A percentile compares a stretch with the other conserved stretches of the same genome.
Conservation (phyloP, 1,139 yeast genomes). For the Hyphopichia wangnamkhiaoensis region DNA sequence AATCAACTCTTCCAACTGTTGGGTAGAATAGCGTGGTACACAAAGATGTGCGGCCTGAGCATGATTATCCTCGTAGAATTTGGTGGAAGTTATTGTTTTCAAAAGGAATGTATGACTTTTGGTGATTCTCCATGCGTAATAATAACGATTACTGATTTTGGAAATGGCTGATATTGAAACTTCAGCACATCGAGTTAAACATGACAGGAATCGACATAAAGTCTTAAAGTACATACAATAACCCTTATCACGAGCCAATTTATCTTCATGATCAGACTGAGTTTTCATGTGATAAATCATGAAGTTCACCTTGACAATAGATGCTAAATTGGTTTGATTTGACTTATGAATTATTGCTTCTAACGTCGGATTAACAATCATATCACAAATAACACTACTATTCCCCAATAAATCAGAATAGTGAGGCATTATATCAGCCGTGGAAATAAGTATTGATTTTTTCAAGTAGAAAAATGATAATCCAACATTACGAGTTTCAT, state of each 20-base stretch:
- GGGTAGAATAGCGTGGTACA: constrained; percentile 16
- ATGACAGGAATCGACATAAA: constrained; percentile 30
- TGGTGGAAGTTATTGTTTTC: constrained; percentile 26
- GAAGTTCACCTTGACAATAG: constrained; percentile 31
- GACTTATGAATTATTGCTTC: constrained; percentile 42
- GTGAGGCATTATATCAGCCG: constrained; percentile 41
- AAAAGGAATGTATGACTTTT: constrained; percentile 41
- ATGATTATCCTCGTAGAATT: constrained; percentile 30
- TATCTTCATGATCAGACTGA: constrained; percentile 18
- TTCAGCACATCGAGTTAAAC: constrained; percentile 37
- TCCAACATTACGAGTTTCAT: constrained; percentile 29
- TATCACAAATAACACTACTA: constrained; percentile 36
- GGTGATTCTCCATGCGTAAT: constrained; percentile 47
- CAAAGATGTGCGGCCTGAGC: constrained; percentile 11
- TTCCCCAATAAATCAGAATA: constrained; percentile 35
- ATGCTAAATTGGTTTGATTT: constrained; percentile 33
- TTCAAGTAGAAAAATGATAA: constrained; percentile 37
- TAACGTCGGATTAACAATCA: constrained; percentile 43
- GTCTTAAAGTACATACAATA: constrained; percentile 22
- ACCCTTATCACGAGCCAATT: constrained; percentile 15
- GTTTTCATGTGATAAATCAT: constrained; percentile 17
- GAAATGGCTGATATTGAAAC: constrained; percentile 37
- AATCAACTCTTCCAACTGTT: constrained; percentile 31
- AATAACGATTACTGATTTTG: constrained; percentile 44
- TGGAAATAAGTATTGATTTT: constrained; percentile 32